Conservation (phyloP, 352 stramenopile genomes). For the Globisporangium middletonii region DNA sequence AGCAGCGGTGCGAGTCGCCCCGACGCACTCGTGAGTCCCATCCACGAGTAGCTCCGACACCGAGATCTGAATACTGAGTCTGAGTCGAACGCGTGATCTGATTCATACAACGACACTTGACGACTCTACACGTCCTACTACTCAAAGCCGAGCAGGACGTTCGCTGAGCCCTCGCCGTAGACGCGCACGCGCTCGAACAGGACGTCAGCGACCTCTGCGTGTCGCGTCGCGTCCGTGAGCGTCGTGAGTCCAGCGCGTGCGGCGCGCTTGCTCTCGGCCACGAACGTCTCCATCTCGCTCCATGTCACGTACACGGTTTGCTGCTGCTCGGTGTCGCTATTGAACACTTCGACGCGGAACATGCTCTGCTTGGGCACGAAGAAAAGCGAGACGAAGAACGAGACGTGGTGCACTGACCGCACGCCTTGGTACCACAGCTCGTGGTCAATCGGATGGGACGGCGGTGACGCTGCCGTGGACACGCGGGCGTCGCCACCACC, state of each 20-base stretch:
- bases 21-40: slow-evolving; percentile 8
- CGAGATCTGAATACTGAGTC: too few relatives aligned
- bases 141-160: slow-evolving; percentile 60
- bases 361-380: slow-evolving; percentile 54
- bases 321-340: slow-evolving; percentile 71
- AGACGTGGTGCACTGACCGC: slow-evolving; percentile 46
- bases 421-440: slow-evolving; percentile 72
- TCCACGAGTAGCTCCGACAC: slow-evolving; percentile 4
- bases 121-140: slow-evolving; percentile 14
- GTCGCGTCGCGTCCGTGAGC: slow-evolving; percentile 23
- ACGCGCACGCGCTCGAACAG: slow-evolving; percentile 60
- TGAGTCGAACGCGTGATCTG: too few relatives aligned
- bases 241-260: slow-evolving; percentile 7
- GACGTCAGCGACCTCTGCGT: slow-evolving; percentile 42
- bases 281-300: slow-evolving; percentile 48
- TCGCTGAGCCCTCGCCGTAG: slow-evolving; percentile 40
- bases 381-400: slow-evolving; percentile 73
- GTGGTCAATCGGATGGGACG: slow-evolving; percentile 25
- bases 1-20: slow-evolving; percentile 13
- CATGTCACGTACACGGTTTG: slow-evolving; percentile 71
- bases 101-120: not conserved
- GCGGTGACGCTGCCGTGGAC: not conserved
- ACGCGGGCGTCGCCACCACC: not conserved
- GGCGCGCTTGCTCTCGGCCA: slow-evolving; percentile 43
- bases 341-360: slow-evolving; percentile 74